A percentile compares a stretch with the other conserved stretches of the same genome.
phyloP scores from a whole-genome alignment of 192 early-diverging fungal species.

The Coemansia sp. region DNA sequence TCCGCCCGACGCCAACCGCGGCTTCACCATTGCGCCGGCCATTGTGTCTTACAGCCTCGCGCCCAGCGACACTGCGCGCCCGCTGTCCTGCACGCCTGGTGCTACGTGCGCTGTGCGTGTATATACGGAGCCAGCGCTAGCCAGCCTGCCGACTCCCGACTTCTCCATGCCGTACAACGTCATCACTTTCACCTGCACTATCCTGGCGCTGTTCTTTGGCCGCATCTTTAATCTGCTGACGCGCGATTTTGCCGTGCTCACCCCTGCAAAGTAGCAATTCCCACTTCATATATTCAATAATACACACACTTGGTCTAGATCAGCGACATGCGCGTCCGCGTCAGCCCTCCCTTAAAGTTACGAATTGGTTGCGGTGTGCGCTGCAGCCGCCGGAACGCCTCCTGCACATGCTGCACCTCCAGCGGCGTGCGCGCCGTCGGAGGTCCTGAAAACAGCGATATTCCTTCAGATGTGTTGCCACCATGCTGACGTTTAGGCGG shows the following conservation, averaged over 20 bases:
- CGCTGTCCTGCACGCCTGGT: slow-evolving; percentile 17
- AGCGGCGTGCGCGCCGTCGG: slow-evolving; percentile 79
- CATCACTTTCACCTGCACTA: slow-evolving; percentile 94
- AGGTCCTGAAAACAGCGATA: slow-evolving; percentile 75
- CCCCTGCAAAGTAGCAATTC: not conserved
- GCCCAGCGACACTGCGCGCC: slow-evolving; percentile 15
- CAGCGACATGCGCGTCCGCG: slow-evolving; percentile 67
- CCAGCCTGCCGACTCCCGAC: slow-evolving; percentile 92
- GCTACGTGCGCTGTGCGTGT: slow-evolving; percentile 50
- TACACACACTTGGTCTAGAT: slow-evolving; percentile 49
- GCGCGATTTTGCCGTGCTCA: slow-evolving; percentile 57
- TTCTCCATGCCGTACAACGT: slow-evolving; percentile 99
- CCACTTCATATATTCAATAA: not conserved
- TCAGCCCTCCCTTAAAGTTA: slow-evolving; percentile 74
- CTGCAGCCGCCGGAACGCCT: slow-evolving; percentile 88
- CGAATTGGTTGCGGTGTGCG: slow-evolving; percentile 66
- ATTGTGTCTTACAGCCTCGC: slow-evolving; percentile 51
- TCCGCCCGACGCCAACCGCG: slow-evolving; percentile 93
- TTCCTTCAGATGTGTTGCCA: slow-evolving; percentile 16
- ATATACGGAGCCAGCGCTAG: slow-evolving; percentile 83
- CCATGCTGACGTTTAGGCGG: slow-evolving; percentile 32
- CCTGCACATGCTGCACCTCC: slow-evolving; percentile 83
- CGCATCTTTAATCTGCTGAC: slow-evolving; percentile 84
- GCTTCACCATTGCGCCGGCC: slow-evolving; percentile 85
- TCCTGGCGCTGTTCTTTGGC: slow-evolving; percentile 94